A percentile compares a stretch with the other conserved stretches of the same genome.
Evolutionary conservation across 768 basidiomycete species (phyloP).

Genomic region (Tubosaeta sp.): DNA sequence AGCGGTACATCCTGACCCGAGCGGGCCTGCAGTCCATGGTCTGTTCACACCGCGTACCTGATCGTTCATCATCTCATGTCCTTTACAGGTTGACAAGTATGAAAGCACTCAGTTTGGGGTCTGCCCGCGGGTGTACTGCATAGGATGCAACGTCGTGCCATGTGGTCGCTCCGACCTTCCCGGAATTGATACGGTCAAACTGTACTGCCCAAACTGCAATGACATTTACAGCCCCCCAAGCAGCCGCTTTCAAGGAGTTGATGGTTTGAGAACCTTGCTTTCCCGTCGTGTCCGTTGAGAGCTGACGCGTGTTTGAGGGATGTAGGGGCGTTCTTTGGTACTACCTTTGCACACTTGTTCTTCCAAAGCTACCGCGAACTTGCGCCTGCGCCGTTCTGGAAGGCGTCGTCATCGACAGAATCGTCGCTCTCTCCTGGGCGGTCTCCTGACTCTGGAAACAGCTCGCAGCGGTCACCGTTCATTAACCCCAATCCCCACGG

Average conservation of each 20-base stretch:
- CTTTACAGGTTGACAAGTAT: constrained; percentile 85
- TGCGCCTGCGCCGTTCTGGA: constrained; percentile 92
- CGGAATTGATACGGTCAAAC: constrained; percentile 94
- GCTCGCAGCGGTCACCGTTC: constrained; percentile 53
- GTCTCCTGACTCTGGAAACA: constrained; percentile 50
- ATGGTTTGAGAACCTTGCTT: constrained; percentile 51
- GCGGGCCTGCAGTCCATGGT: constrained; percentile 96
- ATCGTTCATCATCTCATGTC: constrained; percentile 15
- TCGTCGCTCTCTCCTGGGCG: constrained; percentile 53
- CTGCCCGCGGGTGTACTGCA: constrained; percentile 94
- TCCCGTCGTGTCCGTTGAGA: constrained; percentile 6
- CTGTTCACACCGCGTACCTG: constrained; percentile 15
- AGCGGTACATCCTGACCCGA: constrained; percentile 94
- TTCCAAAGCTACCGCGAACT: constrained; percentile 97
- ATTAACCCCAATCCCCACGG: constrained; percentile 87
- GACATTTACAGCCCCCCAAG: constrained; percentile 96
- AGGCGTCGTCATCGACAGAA: constrained; percentile 52
- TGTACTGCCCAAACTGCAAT: constrained; percentile 97
- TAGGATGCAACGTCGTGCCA: constrained; percentile 84
- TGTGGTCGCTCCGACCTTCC: constrained; percentile 95
- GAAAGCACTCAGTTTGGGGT: constrained; percentile 87
- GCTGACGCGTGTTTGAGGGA: constrained; percentile 17
- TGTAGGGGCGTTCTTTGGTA: constrained; percentile 96
- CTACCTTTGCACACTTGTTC: constrained; percentile 96
- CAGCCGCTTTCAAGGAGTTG: constrained; percentile 92